These are phyloP conservation scores for Hypomontagnella submonticulosa DNA, from an alignment of 495 filamentous ascomycete species.

Conservation along the genomic window DNA sequence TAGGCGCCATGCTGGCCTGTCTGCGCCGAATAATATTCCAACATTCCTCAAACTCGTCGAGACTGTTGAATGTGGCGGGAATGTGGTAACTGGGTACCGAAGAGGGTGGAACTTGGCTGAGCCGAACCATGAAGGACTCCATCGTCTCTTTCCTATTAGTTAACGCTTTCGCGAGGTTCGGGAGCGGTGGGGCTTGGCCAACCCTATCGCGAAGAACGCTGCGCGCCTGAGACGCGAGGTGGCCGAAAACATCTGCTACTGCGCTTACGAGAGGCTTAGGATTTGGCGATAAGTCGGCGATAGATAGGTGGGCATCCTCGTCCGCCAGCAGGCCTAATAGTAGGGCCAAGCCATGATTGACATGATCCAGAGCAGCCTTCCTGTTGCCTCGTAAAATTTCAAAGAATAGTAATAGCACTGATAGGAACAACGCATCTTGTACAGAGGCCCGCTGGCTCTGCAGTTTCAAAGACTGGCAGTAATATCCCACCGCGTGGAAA, in stretches of 20 bases:
- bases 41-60: slow-evolving; percentile 25
- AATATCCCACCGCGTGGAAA: slow-evolving; percentile 27
- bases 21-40: slow-evolving; percentile 6
- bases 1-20: not conserved
- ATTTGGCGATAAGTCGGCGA: slow-evolving; percentile 19
- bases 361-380: slow-evolving; percentile 23
- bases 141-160: slow-evolving; percentile 18
- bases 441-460: slow-evolving; percentile 19
- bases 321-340: slow-evolving; percentile 21
- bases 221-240: slow-evolving; percentile 17
- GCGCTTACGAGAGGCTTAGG: slow-evolving; percentile 11
- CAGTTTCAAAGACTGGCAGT: slow-evolving; percentile 24
- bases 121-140: slow-evolving; percentile 21
- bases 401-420: slow-evolving; percentile 19
- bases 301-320: not conserved
- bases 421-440: slow-evolving; percentile 25
- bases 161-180: slow-evolving; percentile 3
- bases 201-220: slow-evolving; percentile 12
- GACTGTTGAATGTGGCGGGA: slow-evolving; percentile 19
- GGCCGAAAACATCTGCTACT: slow-evolving; percentile 15
- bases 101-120: slow-evolving; percentile 14
- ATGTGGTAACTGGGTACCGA: not conserved
- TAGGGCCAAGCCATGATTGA: slow-evolving; percentile 23
- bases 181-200: slow-evolving; percentile 12
- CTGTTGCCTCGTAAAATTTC: slow-evolving; percentile 19